phyloP scores from a whole-genome alignment of 106 monocot genomes.

The Vanilla planifolia region DNA sequence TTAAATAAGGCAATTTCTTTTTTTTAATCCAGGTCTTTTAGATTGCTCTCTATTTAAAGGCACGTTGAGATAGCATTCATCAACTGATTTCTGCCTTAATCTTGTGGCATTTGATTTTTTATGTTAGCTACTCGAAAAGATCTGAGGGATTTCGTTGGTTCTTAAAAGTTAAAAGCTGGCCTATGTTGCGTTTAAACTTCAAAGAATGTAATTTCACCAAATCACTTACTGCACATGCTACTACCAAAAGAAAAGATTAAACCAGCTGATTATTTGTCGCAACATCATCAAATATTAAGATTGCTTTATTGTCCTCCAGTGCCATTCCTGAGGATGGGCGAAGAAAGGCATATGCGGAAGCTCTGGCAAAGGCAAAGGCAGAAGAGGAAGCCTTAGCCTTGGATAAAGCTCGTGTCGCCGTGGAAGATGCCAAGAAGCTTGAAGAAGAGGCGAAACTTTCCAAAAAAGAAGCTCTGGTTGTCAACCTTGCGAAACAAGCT shows the following conservation, averaged over 20 bases:
- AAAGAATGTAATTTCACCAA: too few species aligned
- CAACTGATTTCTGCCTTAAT: too few species aligned
- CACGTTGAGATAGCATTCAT: too few species aligned
- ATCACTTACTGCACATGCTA: too few species aligned
- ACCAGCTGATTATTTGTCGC: too few species aligned
- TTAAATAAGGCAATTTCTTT: too few species aligned
- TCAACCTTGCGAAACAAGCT: slow-evolving; percentile 10
- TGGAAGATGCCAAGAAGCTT: slow-evolving; percentile 36
- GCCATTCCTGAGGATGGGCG: slow-evolving; percentile 85
- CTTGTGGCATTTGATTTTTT: background rate
- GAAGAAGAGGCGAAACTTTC: slow-evolving; percentile 32
- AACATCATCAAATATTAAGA: too few species aligned
- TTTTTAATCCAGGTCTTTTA: too few species aligned
- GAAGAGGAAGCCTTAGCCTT: slow-evolving; percentile 73
- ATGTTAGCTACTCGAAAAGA: background rate
- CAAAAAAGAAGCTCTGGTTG: slow-evolving; percentile 27
- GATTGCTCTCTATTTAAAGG: too few species aligned
- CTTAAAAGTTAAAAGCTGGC: too few species aligned
- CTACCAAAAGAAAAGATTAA: too few species aligned
- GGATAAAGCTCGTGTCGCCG: slow-evolving; percentile 41
- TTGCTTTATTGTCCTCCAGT: slow-evolving; percentile 17
- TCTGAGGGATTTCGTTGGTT: background rate
- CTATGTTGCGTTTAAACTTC: too few species aligned
- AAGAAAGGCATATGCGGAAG: slow-evolving; percentile 68
- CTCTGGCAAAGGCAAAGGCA: slow-evolving; percentile 54